Evolutionary conservation across 768 basidiomycete species (phyloP).

Genomic region (Macrocybe gigantea): DNA sequence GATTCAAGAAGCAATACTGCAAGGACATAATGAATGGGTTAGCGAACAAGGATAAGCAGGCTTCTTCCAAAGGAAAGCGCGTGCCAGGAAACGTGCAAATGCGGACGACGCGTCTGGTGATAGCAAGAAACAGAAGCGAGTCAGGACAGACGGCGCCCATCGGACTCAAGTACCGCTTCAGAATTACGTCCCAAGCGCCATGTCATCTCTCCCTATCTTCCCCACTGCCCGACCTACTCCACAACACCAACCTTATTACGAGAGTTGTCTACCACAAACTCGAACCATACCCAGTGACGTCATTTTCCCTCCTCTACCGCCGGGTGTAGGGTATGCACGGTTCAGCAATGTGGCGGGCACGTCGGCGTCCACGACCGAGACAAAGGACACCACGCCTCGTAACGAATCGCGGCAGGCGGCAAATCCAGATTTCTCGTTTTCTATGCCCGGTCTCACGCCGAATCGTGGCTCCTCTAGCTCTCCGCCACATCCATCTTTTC

Average conservation of each 20-base stretch:
- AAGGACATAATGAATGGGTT: conserved; percentile 37
- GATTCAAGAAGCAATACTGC: conserved; percentile 65
- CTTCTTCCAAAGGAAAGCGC: conserved; percentile 23
- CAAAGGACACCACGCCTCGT: no score
- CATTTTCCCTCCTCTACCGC: conserved; percentile 70
- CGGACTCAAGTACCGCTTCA: conserved; percentile 14
- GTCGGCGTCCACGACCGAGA: no score
- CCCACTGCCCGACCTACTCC: conserved; percentile 48
- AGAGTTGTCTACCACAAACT: conserved; percentile 41
- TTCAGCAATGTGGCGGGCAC: neutral
- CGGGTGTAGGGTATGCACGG: conserved; percentile 30
- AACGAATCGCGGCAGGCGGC: no score
- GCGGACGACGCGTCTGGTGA: conserved; percentile 31
- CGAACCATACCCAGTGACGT: conserved; percentile 51
- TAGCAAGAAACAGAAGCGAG: conserved; percentile 40
- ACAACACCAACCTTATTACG: conserved; percentile 74
- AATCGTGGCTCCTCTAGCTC: conserved; percentile 64
- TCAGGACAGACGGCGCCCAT: conserved; percentile 32
- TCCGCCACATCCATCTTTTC: conserved; percentile 20
- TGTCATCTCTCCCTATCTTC: conserved; percentile 35
- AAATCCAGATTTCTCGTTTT: no score
- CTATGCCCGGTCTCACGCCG: conserved; percentile 27
- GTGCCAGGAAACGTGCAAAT: conserved; percentile 28
- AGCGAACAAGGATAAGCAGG: conserved; percentile 27
- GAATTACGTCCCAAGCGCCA: conserved; percentile 18